A percentile compares a stretch with the other conserved stretches of the same genome.
Evolutionary conservation across 495 filamentous ascomycete genomes (phyloP).

Genomic region (Parathielavia hyrcaniae): DNA sequence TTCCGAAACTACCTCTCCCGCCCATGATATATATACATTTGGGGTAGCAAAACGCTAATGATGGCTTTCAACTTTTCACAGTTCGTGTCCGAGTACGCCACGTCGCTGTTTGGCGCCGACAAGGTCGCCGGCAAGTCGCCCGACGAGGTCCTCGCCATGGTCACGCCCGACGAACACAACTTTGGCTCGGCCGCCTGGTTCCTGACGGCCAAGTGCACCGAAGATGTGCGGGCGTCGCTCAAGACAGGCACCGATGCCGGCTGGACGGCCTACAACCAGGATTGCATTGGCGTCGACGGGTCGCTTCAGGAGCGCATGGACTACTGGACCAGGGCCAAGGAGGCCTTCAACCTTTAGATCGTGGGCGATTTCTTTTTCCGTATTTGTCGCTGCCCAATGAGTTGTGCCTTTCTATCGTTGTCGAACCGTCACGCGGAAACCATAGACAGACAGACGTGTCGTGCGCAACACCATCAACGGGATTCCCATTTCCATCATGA

Average conservation of each 20-base stretch:
- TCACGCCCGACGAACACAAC: constrained; percentile 55
- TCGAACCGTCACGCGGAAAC: no score
- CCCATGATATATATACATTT: not conserved
- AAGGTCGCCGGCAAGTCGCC: constrained; percentile 34
- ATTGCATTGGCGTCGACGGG: constrained; percentile 53
- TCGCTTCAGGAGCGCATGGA: constrained; percentile 44
- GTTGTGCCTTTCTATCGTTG: not conserved
- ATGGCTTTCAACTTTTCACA: not conserved
- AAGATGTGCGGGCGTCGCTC: constrained; percentile 42
- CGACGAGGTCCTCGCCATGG: constrained; percentile 51
- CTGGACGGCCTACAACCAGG: constrained; percentile 54
- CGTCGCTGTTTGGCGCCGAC: constrained; percentile 43
- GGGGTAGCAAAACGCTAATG: not conserved
- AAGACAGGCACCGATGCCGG: constrained; percentile 48
- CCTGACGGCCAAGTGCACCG: constrained; percentile 55
- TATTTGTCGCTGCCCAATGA: no score
- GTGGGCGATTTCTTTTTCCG: no score
- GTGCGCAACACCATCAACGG: not conserved
- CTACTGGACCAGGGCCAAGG: constrained; percentile 52
- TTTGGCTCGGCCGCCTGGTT: constrained; percentile 77
- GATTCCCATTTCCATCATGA: not conserved
- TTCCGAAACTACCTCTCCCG: no score
- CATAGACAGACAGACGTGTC: not conserved
- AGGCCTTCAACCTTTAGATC: constrained; percentile 35
- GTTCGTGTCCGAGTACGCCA: constrained; percentile 59